Conservation (phyloP, 208 protist genomes). For the Trypanosoma melophagium region DNA sequence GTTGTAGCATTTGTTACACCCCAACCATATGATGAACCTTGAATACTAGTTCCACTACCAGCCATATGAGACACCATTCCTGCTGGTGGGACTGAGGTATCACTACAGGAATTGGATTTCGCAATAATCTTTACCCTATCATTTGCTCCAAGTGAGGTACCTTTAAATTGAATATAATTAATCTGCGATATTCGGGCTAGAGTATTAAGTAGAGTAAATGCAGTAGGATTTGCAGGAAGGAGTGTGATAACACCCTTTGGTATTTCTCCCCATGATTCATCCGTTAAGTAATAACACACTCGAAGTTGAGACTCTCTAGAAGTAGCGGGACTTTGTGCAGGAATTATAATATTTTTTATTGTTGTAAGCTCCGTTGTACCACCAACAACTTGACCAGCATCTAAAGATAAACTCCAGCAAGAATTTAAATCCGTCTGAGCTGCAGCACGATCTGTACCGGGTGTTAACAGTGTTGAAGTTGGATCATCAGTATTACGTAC, state of each 20-base stretch:
- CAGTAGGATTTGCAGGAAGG: constrained; percentile 71
- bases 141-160: constrained; percentile 41
- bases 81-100: constrained; percentile 49
- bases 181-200: constrained; percentile 44
- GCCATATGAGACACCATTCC: constrained; percentile 50
- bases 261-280: constrained; percentile 72
- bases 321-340: constrained; percentile 35
- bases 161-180: constrained; percentile 63
- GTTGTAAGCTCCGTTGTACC: constrained; percentile 56
- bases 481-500: constrained; percentile 40
- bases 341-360: constrained; percentile 58
- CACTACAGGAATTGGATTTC: constrained; percentile 60
- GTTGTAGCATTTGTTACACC: constrained; percentile 39
- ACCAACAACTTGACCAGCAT: constrained; percentile 40
- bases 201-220: constrained; percentile 55
- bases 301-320: constrained; percentile 34
- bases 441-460: constrained; percentile 55
- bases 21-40: constrained; percentile 48
- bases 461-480: constrained; percentile 43
- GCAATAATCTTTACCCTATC: constrained; percentile 82
- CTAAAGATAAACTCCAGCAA: constrained; percentile 66
- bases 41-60: neutral
- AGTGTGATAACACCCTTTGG: constrained; percentile 47
- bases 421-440: constrained; percentile 50
- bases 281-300: constrained; percentile 63